Evolutionary conservation across 179 eudicot species (phyloP).

Genomic region (Beta macrorhiza): DNA sequence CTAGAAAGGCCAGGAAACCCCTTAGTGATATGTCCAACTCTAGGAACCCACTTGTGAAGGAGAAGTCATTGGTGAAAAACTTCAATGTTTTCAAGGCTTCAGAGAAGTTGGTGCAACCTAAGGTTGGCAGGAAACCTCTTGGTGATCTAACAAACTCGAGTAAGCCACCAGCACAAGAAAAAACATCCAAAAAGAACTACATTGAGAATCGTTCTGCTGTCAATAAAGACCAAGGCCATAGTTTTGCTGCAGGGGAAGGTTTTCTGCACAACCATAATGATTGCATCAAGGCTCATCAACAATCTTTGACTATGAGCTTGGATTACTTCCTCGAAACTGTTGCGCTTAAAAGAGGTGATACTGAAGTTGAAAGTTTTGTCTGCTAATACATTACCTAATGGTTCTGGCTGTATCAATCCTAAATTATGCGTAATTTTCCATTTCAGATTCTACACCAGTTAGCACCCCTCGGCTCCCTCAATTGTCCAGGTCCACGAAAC

Average conservation of each 20-base stretch:
- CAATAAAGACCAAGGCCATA: constrained; percentile 30
- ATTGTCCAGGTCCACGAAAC: neutral
- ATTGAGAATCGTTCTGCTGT: constrained; percentile 34
- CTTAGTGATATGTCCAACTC: constrained; percentile 71
- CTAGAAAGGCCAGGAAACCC: constrained; percentile 43
- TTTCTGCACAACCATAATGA: constrained; percentile 63
- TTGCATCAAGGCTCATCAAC: constrained; percentile 51
- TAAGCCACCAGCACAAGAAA: constrained; percentile 35
- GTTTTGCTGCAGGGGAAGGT: constrained; percentile 37
- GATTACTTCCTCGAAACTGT: constrained; percentile 50
- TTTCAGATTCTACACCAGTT: constrained; percentile 9
- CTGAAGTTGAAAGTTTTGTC: neutral
- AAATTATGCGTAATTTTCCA: neutral
- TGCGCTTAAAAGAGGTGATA: constrained; percentile 49
- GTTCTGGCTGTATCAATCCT: neutral
- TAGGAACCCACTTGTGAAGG: constrained; percentile 39
- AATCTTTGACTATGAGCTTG: constrained; percentile 32
- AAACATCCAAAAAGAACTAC: constrained; percentile 29
- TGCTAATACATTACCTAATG: neutral
- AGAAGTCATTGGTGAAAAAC: constrained; percentile 13
- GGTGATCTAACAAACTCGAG: constrained; percentile 59
- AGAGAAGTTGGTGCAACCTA: constrained; percentile 29
- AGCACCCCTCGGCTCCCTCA: constrained; percentile 3
- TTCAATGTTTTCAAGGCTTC: constrained; percentile 30
- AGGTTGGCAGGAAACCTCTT: constrained; percentile 57